Conservation (phyloP, 1,284 basidiomycete species). For the Leccinum griseonigrum region DNA sequence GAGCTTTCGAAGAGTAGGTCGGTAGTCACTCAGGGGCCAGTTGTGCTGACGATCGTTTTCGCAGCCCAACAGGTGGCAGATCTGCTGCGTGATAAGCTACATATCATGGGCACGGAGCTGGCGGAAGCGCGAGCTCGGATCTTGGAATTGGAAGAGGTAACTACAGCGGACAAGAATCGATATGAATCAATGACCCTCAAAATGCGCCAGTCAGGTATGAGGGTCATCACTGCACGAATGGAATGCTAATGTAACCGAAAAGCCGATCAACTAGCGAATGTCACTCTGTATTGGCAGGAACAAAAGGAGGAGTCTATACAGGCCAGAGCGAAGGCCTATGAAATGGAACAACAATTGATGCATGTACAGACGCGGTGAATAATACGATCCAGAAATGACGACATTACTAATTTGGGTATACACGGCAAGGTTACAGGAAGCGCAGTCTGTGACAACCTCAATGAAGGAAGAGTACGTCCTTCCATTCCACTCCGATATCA, state of each 20-base stretch:
- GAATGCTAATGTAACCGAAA: slow-evolving; percentile 16
- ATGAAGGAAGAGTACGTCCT: slow-evolving; percentile 33
- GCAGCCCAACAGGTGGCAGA: slow-evolving; percentile 53
- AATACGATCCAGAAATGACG: neutral
- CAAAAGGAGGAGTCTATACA: slow-evolving; percentile 32
- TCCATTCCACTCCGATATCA: slow-evolving; percentile 20
- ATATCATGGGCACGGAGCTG: slow-evolving; percentile 42
- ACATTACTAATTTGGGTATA: slow-evolving; percentile 15
- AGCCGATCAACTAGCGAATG: slow-evolving; percentile 27
- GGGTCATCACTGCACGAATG: neutral
- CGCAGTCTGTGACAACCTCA: slow-evolving; percentile 25
- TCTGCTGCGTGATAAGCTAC: slow-evolving; percentile 49
- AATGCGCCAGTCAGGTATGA: slow-evolving; percentile 31
- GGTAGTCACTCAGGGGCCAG: slow-evolving; percentile 32
- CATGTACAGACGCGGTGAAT: slow-evolving; percentile 23
- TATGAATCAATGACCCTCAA: slow-evolving; percentile 25
- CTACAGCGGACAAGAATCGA: slow-evolving; percentile 28
- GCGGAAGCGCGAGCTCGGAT: slow-evolving; percentile 41
- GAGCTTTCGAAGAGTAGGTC: slow-evolving; percentile 33
- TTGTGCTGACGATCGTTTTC: slow-evolving; percentile 12
- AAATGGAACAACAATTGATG: slow-evolving; percentile 31
- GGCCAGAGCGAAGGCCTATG: slow-evolving; percentile 17
- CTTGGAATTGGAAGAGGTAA: slow-evolving; percentile 40
- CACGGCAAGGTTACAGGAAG: slow-evolving; percentile 27
- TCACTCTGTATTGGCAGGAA: slow-evolving; percentile 25